Conservation (phyloP, 208 protist species). For the Trypanosoma conorhini region DNA sequence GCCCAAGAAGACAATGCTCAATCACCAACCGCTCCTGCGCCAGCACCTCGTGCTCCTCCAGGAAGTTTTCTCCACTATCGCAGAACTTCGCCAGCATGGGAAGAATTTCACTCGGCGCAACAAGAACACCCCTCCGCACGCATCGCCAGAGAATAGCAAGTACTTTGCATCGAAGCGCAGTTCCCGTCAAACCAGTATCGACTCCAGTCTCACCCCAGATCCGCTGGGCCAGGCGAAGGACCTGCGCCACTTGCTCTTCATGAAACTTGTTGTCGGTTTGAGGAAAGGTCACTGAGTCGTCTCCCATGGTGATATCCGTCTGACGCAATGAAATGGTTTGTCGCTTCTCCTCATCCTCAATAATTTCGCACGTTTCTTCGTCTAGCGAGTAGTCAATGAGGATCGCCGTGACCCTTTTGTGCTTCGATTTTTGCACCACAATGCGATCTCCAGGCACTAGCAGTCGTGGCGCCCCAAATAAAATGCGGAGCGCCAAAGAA, state of each 20-base stretch:
- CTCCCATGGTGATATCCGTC: slow-evolving; percentile 46
- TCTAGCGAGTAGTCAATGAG: slow-evolving; percentile 54
- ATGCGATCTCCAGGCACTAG: slow-evolving; percentile 75
- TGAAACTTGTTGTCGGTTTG: slow-evolving; percentile 35
- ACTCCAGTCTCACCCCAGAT: slow-evolving; percentile 20
- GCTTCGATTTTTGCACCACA: slow-evolving; percentile 43
- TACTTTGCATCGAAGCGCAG: slow-evolving; percentile 42
- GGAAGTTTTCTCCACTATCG: slow-evolving; percentile 17
- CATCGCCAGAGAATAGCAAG: slow-evolving; percentile 60
- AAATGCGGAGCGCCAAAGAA: slow-evolving; percentile 64
- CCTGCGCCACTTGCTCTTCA: slow-evolving; percentile 33
- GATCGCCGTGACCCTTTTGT: slow-evolving; percentile 37
- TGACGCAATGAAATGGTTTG: slow-evolving; percentile 63
- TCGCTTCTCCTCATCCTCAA: slow-evolving; percentile 49
- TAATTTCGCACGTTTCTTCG: slow-evolving; percentile 72
- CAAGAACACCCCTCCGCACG: slow-evolving; percentile 22
- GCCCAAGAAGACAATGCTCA: slow-evolving; percentile 29
- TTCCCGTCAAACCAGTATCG: slow-evolving; percentile 20
- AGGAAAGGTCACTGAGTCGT: slow-evolving; percentile 46
- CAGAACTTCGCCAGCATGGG: slow-evolving; percentile 16
- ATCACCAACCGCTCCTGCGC: slow-evolving; percentile 28
- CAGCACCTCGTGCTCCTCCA: slow-evolving; percentile 17
- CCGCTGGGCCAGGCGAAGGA: slow-evolving; percentile 30
- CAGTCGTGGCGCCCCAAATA: slow-evolving; percentile 54
- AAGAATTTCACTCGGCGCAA: slow-evolving; percentile 18